Percentiles rank a stretch among this genome's conserved stretches.
Evolutionary conservation across 2,329 filamentous ascomycete species (phyloP).

Genomic region (Teratosphaeria epicoccoides): DNA sequence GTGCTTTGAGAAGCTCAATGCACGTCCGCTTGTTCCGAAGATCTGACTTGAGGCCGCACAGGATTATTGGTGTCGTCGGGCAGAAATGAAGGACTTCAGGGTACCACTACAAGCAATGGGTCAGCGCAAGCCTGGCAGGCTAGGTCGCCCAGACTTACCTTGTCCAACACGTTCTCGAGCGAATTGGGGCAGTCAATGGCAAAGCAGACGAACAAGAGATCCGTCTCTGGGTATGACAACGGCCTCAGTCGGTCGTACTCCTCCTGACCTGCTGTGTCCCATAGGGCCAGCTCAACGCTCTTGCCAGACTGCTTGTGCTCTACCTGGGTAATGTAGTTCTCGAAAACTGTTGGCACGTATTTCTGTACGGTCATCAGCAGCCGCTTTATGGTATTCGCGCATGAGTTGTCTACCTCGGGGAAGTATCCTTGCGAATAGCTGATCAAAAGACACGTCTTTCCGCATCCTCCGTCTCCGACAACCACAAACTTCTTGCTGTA

Average conservation of each 20-base stretch:
- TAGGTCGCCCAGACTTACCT: slow-evolving; percentile 49
- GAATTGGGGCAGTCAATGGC: slow-evolving; percentile 98
- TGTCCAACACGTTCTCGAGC: slow-evolving; percentile 96
- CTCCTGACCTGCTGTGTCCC: slow-evolving; percentile 97
- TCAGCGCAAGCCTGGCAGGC: slow-evolving; percentile 4
- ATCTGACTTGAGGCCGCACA: slow-evolving; percentile 94
- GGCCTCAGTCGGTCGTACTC: slow-evolving; percentile 95
- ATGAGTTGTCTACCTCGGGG: slow-evolving; percentile 62
- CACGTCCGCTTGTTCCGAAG: slow-evolving; percentile 90
- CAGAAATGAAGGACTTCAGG: slow-evolving; percentile 98
- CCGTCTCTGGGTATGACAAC: slow-evolving; percentile 94
- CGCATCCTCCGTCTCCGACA: slow-evolving; percentile 93
- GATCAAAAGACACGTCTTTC: slow-evolving; percentile 96
- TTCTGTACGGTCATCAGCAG: slow-evolving; percentile 50
- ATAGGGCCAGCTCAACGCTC: slow-evolving; percentile 89
- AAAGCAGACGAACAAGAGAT: slow-evolving; percentile 97
- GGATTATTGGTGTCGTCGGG: slow-evolving; percentile 88
- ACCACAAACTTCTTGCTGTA: slow-evolving; percentile 99
- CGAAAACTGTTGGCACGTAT: slow-evolving; percentile 99
- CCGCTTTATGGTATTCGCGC: not conserved
- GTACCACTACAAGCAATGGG: slow-evolving; percentile 62
- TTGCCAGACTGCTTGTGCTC: slow-evolving; percentile 80
- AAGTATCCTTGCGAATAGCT: slow-evolving; percentile 99
- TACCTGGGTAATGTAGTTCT: slow-evolving; percentile 99
- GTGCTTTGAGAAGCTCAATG: slow-evolving; percentile 96